A percentile compares a stretch with the other conserved stretches of the same genome.
These are phyloP conservation scores for Leishmania lainsoni DNA, from an alignment of 208 protist species.

Conservation along the genomic window DNA sequence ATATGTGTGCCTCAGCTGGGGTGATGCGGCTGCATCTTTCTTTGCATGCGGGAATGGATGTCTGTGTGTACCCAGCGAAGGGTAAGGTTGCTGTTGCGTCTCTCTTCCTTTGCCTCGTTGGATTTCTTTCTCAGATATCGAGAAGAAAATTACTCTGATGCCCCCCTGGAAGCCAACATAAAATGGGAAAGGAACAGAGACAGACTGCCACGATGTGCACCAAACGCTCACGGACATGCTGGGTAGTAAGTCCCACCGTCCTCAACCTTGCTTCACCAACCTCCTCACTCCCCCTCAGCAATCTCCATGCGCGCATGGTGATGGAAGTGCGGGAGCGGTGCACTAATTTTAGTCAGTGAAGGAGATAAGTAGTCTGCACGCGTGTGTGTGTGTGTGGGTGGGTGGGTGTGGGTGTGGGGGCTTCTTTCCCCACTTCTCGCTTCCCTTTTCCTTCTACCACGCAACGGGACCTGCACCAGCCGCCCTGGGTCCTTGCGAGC, in stretches of 20 bases:
- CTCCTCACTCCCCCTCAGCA: no score
- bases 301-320: no score
- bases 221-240: not conserved
- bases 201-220: no score
- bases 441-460: not conserved
- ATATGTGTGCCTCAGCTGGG: no score
- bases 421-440: conserved; percentile 7
- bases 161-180: not conserved
- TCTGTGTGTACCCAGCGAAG: not conserved
- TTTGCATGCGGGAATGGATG: not conserved
- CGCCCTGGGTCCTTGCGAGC: no score
- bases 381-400: conserved; percentile 1
- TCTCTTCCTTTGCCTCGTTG: not conserved
- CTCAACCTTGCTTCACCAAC: no score
- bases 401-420: not conserved
- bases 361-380: not conserved
- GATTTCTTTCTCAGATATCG: not conserved
- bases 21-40: not conserved
- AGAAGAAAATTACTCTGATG: not conserved
- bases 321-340: no score
- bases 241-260: not conserved
- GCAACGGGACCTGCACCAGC: no score
- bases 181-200: not conserved
- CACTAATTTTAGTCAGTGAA: not conserved
- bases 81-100: not conserved